Conservation (phyloP, 1,284 basidiomycete genomes). For the Volvariella volvacea region DNA sequence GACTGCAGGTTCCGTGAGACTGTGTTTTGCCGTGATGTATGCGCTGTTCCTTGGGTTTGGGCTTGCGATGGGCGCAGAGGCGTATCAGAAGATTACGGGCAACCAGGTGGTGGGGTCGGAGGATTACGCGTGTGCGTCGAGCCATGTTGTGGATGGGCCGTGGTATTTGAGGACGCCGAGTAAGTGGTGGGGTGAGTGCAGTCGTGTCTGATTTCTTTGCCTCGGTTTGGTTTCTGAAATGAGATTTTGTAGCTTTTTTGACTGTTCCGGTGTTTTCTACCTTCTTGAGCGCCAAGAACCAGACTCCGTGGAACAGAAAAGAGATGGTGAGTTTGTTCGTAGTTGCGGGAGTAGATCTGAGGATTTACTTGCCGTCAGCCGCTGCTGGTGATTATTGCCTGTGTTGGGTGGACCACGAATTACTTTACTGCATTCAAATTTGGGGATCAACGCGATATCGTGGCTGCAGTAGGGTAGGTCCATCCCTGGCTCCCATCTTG, state of each 20-base stretch:
- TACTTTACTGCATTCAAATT: constrained; percentile 68
- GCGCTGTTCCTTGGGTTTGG: constrained; percentile 81
- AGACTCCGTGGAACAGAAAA: constrained; percentile 64
- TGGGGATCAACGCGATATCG: constrained; percentile 65
- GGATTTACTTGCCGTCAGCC: constrained; percentile 29
- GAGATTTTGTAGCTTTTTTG: constrained; percentile 51
- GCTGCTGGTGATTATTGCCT: constrained; percentile 60
- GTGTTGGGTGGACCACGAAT: constrained; percentile 75
- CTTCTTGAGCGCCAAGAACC: constrained; percentile 71
- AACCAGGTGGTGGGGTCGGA: constrained; percentile 40
- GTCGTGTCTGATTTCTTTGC: not conserved
- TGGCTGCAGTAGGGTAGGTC: constrained; percentile 58
- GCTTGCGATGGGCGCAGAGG: constrained; percentile 69
- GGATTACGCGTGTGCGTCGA: constrained; percentile 53
- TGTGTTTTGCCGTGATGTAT: constrained; percentile 80
- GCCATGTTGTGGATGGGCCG: constrained; percentile 45
- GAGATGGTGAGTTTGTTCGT: constrained; percentile 49
- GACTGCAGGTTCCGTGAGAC: constrained; percentile 78
- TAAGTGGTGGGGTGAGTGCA: constrained; percentile 48
- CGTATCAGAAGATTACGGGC: constrained; percentile 54
- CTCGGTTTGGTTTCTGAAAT: constrained; percentile 1
- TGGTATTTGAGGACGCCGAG: constrained; percentile 58
- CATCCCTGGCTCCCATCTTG: not conserved
- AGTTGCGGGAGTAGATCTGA: constrained; percentile 1
- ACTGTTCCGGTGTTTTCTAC: constrained; percentile 76